Percentiles rank a stretch among this genome's conserved stretches.
Conservation (phyloP, 2,329 filamentous ascomycete species). For the Fusarium xyrophilum region DNA sequence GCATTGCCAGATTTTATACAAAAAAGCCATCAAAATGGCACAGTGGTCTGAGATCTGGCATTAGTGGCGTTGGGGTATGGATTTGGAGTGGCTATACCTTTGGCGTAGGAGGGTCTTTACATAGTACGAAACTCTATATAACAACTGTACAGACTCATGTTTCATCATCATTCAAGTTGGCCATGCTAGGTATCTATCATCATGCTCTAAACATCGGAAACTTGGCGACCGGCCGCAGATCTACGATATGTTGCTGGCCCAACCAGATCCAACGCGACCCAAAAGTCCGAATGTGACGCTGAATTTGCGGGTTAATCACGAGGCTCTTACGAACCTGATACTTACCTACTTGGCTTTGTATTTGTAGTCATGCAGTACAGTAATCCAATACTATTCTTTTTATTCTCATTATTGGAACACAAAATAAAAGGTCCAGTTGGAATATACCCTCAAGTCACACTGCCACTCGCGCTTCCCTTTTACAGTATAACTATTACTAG, state of each 20-base stretch:
- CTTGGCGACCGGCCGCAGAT: conserved; percentile 25
- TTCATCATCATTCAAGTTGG: not conserved
- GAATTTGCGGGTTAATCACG: conserved; percentile 25
- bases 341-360: not conserved
- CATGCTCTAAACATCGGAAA: conserved; percentile 5
- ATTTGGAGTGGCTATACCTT: not conserved
- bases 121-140: conserved; percentile 1
- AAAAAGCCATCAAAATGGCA: conserved; percentile 4
- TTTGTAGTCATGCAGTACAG: conserved; percentile 11
- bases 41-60: conserved; percentile 23
- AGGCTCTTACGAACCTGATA: not conserved
- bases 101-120: not conserved
- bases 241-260: conserved; percentile 20
- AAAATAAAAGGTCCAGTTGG: not conserved
- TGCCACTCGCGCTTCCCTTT: conserved; percentile 5
- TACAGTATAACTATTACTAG: conserved; percentile 9
- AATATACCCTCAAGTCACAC: conserved; percentile 6
- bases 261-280: conserved; percentile 19
- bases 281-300: conserved; percentile 20
- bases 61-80: conserved; percentile 27
- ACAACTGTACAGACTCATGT: not conserved
- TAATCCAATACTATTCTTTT: not conserved
- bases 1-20: not conserved
- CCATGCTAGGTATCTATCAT: not conserved
- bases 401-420: not conserved